Base-by-base conservation (phyloP, 352 stramenopile species). In the Thraustotheca clavata region DNA sequence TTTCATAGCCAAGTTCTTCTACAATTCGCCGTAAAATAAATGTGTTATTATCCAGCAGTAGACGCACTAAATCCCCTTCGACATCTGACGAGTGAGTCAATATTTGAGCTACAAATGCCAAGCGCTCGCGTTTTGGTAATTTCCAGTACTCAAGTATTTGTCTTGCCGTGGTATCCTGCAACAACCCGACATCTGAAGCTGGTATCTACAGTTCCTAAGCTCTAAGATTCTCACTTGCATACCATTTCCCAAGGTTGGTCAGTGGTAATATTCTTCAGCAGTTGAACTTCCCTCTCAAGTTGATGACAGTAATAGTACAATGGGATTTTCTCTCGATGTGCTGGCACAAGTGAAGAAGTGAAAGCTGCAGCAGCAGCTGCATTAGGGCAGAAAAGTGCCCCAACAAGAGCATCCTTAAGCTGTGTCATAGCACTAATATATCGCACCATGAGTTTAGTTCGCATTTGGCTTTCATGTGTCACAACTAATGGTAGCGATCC, bases 31-130 rank as follows among this genome's bases (percentile, higher is more conserved):
- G 57, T 2, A 65, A 20, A n/a, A 65, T 41, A 33, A 54, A 65
- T 29, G 72, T 76, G 62, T 72, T 78, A 31, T 77, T 79, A 22
- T 77, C 75, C 14, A 86, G 69, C 27, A 86, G 78, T 6, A 82
- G 69, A 26, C 62, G 65, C 7, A 91, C 68, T 12, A 76, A 60
- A 8, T 71, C 71, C 0, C 72, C 71, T 29, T 89, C 79, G 31
- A 78, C 71, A 29, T 82, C 71, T 39, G 46, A 71, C 4, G 71
- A 72, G 31, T 89, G 80, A 34, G 74, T 87, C 27, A 79, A 78
- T 55, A 91, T 73, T 59, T 91, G 82, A 41, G 72, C 83, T 43
- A 91, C 78, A 48, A 91, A 88, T 32, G 67, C 74, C 9, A 88
- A 69, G 0, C 79, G 76, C 61, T 91, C 78, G 18, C 67, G 68